These are phyloP conservation scores for Primulina tabacum DNA, from an alignment of 257 asterid genomes.

Conservation along the genomic window DNA sequence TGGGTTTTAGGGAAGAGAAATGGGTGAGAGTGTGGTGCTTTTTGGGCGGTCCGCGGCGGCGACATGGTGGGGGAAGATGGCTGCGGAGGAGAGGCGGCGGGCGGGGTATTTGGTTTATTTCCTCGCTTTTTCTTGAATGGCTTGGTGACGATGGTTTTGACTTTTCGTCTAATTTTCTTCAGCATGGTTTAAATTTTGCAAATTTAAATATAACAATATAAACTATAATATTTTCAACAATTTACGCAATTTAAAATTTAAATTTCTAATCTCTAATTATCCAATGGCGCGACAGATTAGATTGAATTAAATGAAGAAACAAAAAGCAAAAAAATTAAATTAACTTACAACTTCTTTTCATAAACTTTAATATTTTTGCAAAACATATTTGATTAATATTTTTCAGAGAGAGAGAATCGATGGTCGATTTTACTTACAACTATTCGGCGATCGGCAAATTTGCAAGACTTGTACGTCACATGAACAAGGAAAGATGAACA, in stretches of 20 bases:
- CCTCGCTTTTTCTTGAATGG: conserved; percentile 41
- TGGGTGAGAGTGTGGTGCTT: conserved; percentile 33
- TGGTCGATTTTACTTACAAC: background rate
- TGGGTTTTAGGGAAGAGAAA: conserved; percentile 67
- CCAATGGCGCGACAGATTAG: background rate
- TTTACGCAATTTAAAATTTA: conserved; percentile 8
- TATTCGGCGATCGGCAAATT: background rate
- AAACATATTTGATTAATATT: background rate
- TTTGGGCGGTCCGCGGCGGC: conserved; percentile 28
- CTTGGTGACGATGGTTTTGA: conserved; percentile 38
- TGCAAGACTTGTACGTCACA: background rate
- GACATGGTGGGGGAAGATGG: conserved; percentile 28
- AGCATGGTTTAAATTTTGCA: conserved; percentile 26
- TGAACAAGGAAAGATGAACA: background rate
- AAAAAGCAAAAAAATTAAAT: no score
- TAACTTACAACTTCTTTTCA: background rate
- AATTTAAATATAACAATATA: background rate
- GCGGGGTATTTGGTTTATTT: conserved; percentile 17
- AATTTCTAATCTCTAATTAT: no score
- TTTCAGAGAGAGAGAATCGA: no score
- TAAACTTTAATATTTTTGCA: background rate
- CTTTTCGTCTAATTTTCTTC: conserved; percentile 39
- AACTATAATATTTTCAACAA: conserved; percentile 10
- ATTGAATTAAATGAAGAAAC: no score
- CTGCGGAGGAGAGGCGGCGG: conserved; percentile 24